phyloP scores from a whole-genome alignment of 1,284 basidiomycete genomes.

The Apiotrichum gamsii region DNA sequence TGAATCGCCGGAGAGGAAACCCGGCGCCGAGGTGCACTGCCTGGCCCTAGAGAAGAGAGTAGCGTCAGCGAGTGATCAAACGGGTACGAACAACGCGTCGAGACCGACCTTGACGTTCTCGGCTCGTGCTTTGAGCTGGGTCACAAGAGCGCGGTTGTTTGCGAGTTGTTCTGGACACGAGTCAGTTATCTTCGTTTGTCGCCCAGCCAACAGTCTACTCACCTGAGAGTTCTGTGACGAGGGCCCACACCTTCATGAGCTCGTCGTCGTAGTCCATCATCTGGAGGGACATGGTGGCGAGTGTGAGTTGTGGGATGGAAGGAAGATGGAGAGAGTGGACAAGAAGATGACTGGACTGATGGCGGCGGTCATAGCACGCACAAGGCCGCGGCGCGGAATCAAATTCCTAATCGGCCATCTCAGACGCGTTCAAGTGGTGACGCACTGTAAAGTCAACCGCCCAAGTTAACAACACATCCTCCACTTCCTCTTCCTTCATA shows the following conservation, averaged over 20 bases:
- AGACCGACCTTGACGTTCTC: slow-evolving; percentile 67
- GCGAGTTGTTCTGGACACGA: slow-evolving; percentile 66
- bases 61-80: not conserved
- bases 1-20: slow-evolving; percentile 78
- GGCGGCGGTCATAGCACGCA: not conserved
- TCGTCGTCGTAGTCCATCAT: slow-evolving; percentile 56
- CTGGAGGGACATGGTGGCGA: slow-evolving; percentile 24
- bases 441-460: too few relatives aligned
- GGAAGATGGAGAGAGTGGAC: too few relatives aligned
- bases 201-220: slow-evolving; percentile 1
- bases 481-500: too few relatives aligned
- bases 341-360: too few relatives aligned
- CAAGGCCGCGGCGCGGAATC: too few relatives aligned
- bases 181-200: not conserved
- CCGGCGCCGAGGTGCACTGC: slow-evolving; percentile 71
- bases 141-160: slow-evolving; percentile 73
- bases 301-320: too few relatives aligned
- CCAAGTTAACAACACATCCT: too few relatives aligned
- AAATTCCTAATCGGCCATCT: too few relatives aligned
- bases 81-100: not conserved
- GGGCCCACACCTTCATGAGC: slow-evolving; percentile 64
- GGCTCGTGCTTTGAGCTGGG: slow-evolving; percentile 65
- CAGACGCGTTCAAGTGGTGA: too few relatives aligned
- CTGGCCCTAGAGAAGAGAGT: slow-evolving; percentile 56
- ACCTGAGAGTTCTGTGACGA: slow-evolving; percentile 65